Conservation (phyloP, 1,284 basidiomycete species). For the Xanthoconium separans region DNA sequence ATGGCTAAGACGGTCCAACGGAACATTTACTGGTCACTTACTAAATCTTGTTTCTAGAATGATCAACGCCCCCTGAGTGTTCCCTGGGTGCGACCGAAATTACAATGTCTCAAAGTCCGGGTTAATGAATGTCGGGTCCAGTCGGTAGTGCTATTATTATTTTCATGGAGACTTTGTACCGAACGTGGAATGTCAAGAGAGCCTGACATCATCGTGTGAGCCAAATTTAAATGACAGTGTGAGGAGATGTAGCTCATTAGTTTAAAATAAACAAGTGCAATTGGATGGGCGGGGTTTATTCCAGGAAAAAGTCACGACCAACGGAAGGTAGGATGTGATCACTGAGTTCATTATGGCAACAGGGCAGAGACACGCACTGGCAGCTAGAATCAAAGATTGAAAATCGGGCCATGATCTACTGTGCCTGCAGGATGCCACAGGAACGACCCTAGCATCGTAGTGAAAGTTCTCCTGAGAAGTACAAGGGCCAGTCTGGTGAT, state of each 20-base stretch:
- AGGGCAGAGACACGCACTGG: not conserved
- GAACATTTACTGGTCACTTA: not conserved
- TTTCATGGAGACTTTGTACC: constrained; percentile 11
- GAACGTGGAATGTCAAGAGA: not conserved
- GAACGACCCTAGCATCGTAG: not conserved
- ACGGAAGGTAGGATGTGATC: not conserved
- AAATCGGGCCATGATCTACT: not conserved
- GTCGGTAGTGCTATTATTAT: not conserved
- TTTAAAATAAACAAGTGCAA: not conserved
- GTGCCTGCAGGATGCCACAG: not conserved
- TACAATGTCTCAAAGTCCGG: constrained; percentile 5
- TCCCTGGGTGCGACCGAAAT: not conserved
- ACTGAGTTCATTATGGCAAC: not conserved
- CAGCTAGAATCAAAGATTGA: not conserved
- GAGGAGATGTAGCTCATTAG: not conserved
- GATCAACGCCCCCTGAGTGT: not conserved
- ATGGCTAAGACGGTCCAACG: not conserved
- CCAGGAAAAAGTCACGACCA: not conserved
- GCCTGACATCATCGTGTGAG: not conserved
- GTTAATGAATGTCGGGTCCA: not conserved
- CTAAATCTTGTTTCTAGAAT: not conserved
- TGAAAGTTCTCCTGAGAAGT: not conserved
- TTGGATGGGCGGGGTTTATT: not conserved
- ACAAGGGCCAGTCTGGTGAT: not conserved
- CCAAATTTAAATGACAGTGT: not conserved